These are phyloP conservation scores for Amanita exitialis DNA, from an alignment of 768 basidiomycete genomes.

Conservation along the genomic window DNA sequence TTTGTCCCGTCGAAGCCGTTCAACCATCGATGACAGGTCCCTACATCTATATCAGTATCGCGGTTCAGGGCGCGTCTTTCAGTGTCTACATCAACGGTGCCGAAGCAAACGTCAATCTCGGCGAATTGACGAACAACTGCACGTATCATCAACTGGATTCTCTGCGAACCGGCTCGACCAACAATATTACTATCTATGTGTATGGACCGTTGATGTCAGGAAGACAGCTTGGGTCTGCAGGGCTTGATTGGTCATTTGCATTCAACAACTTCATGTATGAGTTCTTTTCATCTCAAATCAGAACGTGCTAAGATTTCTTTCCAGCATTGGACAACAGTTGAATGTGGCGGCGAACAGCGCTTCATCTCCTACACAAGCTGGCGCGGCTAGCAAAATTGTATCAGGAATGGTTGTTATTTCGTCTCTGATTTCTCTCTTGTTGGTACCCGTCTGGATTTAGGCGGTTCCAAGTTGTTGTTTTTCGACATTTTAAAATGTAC, in stretches of 20 bases:
- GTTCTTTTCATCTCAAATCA: background rate
- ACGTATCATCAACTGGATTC: background rate
- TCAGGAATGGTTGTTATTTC: too few species aligned
- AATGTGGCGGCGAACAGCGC: too few species aligned
- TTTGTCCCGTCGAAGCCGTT: background rate
- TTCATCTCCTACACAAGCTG: too few species aligned
- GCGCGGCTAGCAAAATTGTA: too few species aligned
- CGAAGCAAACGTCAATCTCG: background rate
- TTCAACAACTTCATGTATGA: conserved; percentile 4
- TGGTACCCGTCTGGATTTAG: too few species aligned
- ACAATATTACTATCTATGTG: background rate
- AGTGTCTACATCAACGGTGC: background rate
- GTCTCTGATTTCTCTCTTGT: too few species aligned
- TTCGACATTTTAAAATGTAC: too few species aligned
- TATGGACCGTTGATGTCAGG: background rate
- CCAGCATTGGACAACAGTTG: background rate
- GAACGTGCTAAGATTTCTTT: background rate
- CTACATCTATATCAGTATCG: background rate
- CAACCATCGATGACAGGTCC: background rate
- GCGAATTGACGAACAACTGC: background rate
- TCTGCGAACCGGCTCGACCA: background rate
- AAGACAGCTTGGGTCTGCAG: background rate
- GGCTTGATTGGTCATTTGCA: background rate
- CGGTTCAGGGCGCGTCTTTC: background rate
- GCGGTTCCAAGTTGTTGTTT: too few species aligned